Conservation (phyloP, 2,329 filamentous ascomycete species). For the Alternaria ventricosa region DNA sequence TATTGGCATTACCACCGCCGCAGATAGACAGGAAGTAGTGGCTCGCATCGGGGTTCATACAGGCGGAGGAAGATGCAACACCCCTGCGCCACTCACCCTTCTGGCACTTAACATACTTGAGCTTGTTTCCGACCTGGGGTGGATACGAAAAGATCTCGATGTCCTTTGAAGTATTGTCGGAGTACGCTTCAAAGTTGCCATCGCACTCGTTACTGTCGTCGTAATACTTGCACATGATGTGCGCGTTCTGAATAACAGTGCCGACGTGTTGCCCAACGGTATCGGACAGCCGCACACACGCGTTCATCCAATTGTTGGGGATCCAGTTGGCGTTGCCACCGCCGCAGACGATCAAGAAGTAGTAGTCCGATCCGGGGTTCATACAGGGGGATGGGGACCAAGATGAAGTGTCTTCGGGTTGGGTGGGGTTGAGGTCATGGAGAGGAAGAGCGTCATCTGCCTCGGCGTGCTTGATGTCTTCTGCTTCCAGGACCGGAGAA, state of each 20-base stretch:
- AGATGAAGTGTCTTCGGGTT: not conserved
- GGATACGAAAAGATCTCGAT: not conserved
- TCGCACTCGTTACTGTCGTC: not conserved
- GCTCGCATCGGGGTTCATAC: not conserved
- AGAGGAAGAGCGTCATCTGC: fast-evolving
- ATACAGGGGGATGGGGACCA: not conserved
- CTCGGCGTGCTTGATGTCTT: not conserved
- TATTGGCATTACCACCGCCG: not conserved
- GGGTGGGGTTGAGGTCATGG: not conserved
- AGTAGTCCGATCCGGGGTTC: not conserved
- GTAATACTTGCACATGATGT: not conserved
- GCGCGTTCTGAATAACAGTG: not conserved
- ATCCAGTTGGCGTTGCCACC: not conserved
- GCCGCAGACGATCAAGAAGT: not conserved
- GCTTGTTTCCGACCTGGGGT: not conserved
- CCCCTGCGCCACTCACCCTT: not conserved
- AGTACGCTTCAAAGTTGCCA: too few species aligned
- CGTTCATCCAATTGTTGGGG: not conserved
- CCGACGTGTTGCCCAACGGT: not conserved
- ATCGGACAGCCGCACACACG: not conserved
- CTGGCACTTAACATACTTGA: not conserved
- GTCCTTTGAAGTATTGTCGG: not conserved
- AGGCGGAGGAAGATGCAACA: not conserved
- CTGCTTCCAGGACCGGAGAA: too few species aligned
- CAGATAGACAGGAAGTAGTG: not conserved